A percentile compares a stretch with the other conserved stretches of the same genome.
Evolutionary conservation across 768 basidiomycete genomes (phyloP).

Genomic region (Rhizopogon salebrosus): DNA sequence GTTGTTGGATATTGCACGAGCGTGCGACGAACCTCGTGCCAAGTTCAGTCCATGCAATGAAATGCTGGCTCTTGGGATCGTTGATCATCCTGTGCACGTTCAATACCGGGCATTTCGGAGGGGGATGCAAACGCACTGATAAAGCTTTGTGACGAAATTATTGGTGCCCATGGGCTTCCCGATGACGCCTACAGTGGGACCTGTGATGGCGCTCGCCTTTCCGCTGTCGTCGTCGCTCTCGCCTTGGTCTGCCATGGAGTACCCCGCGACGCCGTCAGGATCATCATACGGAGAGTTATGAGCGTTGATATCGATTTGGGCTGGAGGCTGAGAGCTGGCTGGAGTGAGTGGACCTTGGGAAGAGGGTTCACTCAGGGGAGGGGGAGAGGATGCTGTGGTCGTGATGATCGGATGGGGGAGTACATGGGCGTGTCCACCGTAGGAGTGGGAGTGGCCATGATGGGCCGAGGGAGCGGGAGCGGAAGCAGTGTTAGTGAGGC

Average conservation of each 20-base stretch:
- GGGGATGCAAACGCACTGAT: slow-evolving; percentile 51
- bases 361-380: slow-evolving; percentile 15
- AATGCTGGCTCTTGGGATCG: slow-evolving; percentile 72
- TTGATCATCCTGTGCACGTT: slow-evolving; percentile 67
- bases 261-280: slow-evolving; percentile 40
- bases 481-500: slow-evolving; percentile 47
- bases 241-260: slow-evolving; percentile 14
- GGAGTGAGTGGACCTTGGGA: slow-evolving; percentile 21
- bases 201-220: slow-evolving; percentile 14
- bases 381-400: slow-evolving; percentile 25
- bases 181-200: slow-evolving; percentile 47
- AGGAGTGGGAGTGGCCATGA: slow-evolving; percentile 22
- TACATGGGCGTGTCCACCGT: slow-evolving; percentile 8
- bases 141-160: slow-evolving; percentile 86
- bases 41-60: slow-evolving; percentile 79
- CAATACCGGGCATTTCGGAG: neutral
- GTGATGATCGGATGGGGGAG: slow-evolving; percentile 28
- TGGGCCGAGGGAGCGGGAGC: slow-evolving; percentile 12
- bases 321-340: slow-evolving; percentile 9
- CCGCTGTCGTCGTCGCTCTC: slow-evolving; percentile 2
- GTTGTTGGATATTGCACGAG: slow-evolving; percentile 1
- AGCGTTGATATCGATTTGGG: slow-evolving; percentile 25
- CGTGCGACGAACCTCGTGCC: slow-evolving; percentile 49
- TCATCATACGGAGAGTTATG: slow-evolving; percentile 49
- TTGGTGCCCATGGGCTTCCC: slow-evolving; percentile 66